Base-by-base conservation (phyloP, 768 basidiomycete species). In the Cubamyces sp. region DNA sequence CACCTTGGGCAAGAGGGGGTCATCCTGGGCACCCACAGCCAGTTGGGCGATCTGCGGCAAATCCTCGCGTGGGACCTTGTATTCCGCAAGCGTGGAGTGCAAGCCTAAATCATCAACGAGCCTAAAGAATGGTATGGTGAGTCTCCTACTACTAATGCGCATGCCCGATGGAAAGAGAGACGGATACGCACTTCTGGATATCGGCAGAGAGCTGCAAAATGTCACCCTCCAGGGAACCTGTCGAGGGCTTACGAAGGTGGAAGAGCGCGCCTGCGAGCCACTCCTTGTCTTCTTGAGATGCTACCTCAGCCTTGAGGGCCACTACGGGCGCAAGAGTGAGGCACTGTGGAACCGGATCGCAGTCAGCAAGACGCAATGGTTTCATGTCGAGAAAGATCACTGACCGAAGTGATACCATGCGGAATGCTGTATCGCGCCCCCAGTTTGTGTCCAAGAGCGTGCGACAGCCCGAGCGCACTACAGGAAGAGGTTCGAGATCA, bases 381-480 rank as follows among this genome's bases (percentile, higher is more conserved):
- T 3, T 28, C 26, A 41, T n/a, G n/a, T 21, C n/a, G 19, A 12
- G 49, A 3, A 42, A 12, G 7, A 52, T 39, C 14, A 19, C 84
- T 73, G 64, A 89, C 90, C n/a, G 90, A 91, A 4, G 91, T 92
- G 64, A 91, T 88, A 9, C 91, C 91, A 71, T 94, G 91, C 21
- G 90, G 88, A 58, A 94, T 91, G 54, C 79, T 75, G 68, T 92
- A 93, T 45, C 78, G 77, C 18, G 89, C 89, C 3, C 90, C 91
- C 12, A 91, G 80, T 68, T 81, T 85, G 71, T 91, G 88, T 5
- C 90, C 90, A 5, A 93, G 79, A 3, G 85, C 76, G 73, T 93
- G 91, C 26, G 90, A 92, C 19, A 92, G 77, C 26, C 91, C 91
- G n/a, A 90, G 69, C 5, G 88, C 74, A 68, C 85, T 91, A 65